Base-by-base conservation (phyloP, 257 asterid genomes). In the Knoxia roxburghii region DNA sequence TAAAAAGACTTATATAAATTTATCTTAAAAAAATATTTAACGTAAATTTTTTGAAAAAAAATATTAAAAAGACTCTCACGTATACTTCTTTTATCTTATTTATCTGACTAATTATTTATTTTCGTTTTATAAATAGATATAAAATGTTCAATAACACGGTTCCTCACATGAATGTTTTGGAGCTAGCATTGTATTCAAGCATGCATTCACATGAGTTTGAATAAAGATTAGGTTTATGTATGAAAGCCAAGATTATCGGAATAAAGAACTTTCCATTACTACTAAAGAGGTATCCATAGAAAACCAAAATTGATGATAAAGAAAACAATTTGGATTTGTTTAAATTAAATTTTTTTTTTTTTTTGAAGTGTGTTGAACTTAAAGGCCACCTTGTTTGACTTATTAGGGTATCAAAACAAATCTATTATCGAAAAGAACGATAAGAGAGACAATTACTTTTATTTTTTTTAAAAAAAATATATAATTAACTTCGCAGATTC, bases 121-220 rank as follows among this genome's bases (percentile, higher is more conserved):
- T n/a, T n/a, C n/a, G n/a, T n/a, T n/a, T n/a, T n/a, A n/a, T n/a
- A n/a, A n/a, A n/a, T n/a, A n/a, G n/a, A n/a, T n/a, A n/a, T n/a
- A n/a, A n/a, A n/a, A n/a, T n/a, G n/a, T n/a, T n/a, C n/a, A n/a
- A n/a, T n/a, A n/a, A n/a, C n/a, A n/a, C n/a, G n/a, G n/a, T n/a
- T n/a, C n/a, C n/a, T n/a, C n/a, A n/a, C n/a, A n/a, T n/a, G n/a
- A n/a, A n/a, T n/a, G n/a, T n/a, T n/a, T n/a, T 37, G 41, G 9
- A 37, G 41, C 41, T 37, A 37, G 41, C 9, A 37, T 43, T 43
- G 23, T 20, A 2, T 6, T 62, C 21, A 41, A 26, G 43, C 53
- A 17, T 13, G 74, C 70, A 66, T 71, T 72, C 86, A 80, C 85
- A 74, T 77, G 83, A 84, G 77, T 43, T 45, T 13, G 13, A 58